Percentiles rank a stretch among this genome's conserved stretches.
These are phyloP conservation scores for Colletotrichum acutatum DNA, from an alignment of 2,329 filamentous ascomycete genomes.

Conservation along the genomic window DNA sequence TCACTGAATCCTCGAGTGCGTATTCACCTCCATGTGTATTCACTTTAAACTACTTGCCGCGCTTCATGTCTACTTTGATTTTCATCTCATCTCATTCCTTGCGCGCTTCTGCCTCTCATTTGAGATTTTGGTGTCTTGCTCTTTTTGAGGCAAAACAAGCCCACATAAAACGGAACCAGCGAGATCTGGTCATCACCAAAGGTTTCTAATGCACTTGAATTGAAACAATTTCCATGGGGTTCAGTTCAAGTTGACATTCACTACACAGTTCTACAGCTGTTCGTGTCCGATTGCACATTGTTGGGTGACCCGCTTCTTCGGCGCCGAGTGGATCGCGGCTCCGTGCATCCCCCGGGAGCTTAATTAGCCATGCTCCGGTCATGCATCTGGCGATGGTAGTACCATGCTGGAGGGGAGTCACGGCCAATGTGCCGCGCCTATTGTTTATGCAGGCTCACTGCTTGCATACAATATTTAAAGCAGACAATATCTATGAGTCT, in stretches of 20 bases:
- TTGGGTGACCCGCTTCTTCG: neutral
- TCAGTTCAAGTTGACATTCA: neutral
- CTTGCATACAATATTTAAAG: neutral
- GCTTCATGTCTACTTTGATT: neutral
- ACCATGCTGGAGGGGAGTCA: neutral
- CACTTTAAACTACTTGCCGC: neutral
- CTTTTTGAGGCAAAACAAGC: neutral
- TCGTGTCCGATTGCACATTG: neutral
- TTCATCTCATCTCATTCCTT: neutral
- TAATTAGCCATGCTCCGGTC: neutral
- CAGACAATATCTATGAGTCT: neutral
- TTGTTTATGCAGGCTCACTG: neutral
- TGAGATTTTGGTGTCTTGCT: neutral
- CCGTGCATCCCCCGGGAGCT: neutral
- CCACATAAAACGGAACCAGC: neutral
- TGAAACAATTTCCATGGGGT: neutral
- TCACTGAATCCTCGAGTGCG: neutral
- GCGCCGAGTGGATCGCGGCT: neutral
- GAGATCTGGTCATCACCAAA: neutral
- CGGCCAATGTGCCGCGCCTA: neutral
- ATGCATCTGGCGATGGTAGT: neutral
- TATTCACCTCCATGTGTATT: neutral
- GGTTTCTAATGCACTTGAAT: neutral
- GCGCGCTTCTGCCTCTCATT: neutral
- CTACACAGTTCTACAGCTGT: neutral